A percentile compares a stretch with the other conserved stretches of the same genome.
Conservation (phyloP, 352 stramenopile genomes). For the Elongisporangium anandrum region DNA sequence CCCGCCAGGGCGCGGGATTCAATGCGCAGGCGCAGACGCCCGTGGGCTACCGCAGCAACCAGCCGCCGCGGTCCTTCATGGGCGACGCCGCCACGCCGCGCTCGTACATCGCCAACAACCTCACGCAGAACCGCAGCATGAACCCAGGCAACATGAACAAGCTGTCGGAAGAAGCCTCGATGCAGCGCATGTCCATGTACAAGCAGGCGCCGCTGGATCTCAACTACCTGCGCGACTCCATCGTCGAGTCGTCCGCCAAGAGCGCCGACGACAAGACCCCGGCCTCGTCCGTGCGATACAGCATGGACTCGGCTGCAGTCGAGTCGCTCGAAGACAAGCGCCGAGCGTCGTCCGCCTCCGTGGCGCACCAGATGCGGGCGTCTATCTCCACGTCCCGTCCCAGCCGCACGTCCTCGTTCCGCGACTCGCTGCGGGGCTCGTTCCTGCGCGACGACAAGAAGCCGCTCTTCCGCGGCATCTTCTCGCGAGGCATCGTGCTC, state of each 20-base stretch:
- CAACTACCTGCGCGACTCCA: slow-evolving; percentile 57
- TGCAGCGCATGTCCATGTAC: slow-evolving; percentile 57
- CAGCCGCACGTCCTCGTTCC: slow-evolving; percentile 14
- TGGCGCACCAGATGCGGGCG: slow-evolving; percentile 26
- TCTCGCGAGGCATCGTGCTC: slow-evolving; percentile 7
- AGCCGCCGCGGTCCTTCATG: slow-evolving; percentile 30
- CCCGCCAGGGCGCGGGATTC: not conserved
- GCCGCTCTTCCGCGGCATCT: slow-evolving; percentile 43
- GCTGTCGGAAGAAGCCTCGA: slow-evolving; percentile 25
- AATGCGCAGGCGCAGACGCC: slow-evolving; percentile 12
- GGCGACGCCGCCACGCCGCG: slow-evolving; percentile 65
- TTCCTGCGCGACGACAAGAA: slow-evolving; percentile 30
- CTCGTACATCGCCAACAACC: slow-evolving; percentile 71
- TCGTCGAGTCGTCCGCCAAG: slow-evolving; percentile 13
- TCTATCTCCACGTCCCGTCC: slow-evolving; percentile 19
- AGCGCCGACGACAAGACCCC: too few species aligned
- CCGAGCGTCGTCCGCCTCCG: slow-evolving; percentile 14
- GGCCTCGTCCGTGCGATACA: not conserved
- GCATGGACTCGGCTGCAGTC: slow-evolving; percentile 5
- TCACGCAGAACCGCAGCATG: slow-evolving; percentile 35
- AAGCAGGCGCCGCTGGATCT: slow-evolving; percentile 69
- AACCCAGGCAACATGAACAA: not conserved
- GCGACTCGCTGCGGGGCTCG: slow-evolving; percentile 9
- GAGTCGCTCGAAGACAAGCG: slow-evolving; percentile 21
- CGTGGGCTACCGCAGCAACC: slow-evolving; percentile 14